phyloP scores from a whole-genome alignment of 192 early-diverging fungal genomes.

The Chytriomyces hyalinus region DNA sequence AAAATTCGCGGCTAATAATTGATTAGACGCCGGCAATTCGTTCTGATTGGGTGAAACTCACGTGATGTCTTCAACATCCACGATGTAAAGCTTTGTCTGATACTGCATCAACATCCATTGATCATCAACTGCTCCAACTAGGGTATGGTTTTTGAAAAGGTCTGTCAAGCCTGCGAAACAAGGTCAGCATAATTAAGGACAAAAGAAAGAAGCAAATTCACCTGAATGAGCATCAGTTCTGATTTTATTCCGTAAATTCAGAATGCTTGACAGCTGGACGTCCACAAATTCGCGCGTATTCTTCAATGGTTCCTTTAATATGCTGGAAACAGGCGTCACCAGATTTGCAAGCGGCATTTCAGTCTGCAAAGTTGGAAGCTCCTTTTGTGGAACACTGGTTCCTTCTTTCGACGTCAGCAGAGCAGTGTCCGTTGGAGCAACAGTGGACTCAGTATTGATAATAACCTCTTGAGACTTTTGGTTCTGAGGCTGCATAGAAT shows the following conservation, averaged over 20 bases:
- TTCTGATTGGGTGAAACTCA: conserved; percentile 37
- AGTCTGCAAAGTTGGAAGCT: too few species aligned
- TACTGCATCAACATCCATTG: conserved; percentile 82
- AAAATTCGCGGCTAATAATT: conserved; percentile 75
- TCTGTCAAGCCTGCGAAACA: conserved; percentile 67
- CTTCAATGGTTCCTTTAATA: too few species aligned
- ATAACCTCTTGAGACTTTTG: too few species aligned
- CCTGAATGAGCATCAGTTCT: conserved; percentile 23
- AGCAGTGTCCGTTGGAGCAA: not conserved
- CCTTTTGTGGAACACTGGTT: too few species aligned
- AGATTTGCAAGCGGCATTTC: too few species aligned
- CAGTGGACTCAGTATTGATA: not conserved
- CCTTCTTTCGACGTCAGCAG: conserved; percentile 12
- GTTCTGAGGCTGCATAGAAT: too few species aligned
- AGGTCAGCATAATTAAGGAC: conserved; percentile 12
- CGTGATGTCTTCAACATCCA: conserved; percentile 79
- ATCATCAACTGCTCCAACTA: conserved; percentile 90
- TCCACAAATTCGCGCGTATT: conserved; percentile 54
- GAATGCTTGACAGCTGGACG: conserved; percentile 80
- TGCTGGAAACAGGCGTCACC: too few species aligned
- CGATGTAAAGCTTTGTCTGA: conserved; percentile 81
- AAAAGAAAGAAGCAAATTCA: not conserved
- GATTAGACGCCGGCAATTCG: not conserved
- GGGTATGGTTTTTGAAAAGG: conserved; percentile 80
- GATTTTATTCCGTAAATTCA: conserved; percentile 78